phyloP scores from a whole-genome alignment of 441 rosid species.

The Adansonia grandidieri region DNA sequence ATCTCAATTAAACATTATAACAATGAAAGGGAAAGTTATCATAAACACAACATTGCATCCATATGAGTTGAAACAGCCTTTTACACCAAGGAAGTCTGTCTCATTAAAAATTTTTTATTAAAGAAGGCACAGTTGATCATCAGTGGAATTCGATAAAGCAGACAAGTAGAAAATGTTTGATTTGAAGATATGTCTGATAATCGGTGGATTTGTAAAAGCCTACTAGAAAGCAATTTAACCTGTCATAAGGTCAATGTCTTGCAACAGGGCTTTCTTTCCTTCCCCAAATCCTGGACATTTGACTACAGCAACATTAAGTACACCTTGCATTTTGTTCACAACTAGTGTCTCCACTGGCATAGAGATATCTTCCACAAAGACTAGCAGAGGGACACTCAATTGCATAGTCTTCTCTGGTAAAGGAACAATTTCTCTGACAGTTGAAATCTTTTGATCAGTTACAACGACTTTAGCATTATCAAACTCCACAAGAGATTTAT shows the following conservation, averaged over 20 bases:
- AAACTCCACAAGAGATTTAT: slow-evolving; percentile 76
- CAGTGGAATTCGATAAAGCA: background rate
- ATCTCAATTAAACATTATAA: background rate
- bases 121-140: background rate
- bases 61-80: background rate
- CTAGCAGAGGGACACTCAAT: slow-evolving; percentile 79
- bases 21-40: background rate
- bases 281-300: slow-evolving; percentile 88
- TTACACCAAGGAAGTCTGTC: background rate
- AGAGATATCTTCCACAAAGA: slow-evolving; percentile 85
- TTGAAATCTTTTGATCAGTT: slow-evolving; percentile 72
- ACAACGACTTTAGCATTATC: slow-evolving; percentile 80
- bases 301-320: slow-evolving; percentile 82
- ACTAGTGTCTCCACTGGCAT: slow-evolving; percentile 69
- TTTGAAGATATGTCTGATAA: no score
- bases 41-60: slow-evolving; percentile 3
- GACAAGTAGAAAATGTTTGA: no score
- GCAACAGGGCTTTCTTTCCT: slow-evolving; percentile 83
- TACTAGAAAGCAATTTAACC: slow-evolving; percentile 41
- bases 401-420: slow-evolving; percentile 83
- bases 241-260: slow-evolving; percentile 94
- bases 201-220: background rate
- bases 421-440: slow-evolving; percentile 74
- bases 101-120: background rate
- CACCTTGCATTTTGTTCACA: slow-evolving; percentile 73